Evolutionary conservation across 495 filamentous ascomycete species (phyloP).

Genomic region (Talaromyces borbonicus): DNA sequence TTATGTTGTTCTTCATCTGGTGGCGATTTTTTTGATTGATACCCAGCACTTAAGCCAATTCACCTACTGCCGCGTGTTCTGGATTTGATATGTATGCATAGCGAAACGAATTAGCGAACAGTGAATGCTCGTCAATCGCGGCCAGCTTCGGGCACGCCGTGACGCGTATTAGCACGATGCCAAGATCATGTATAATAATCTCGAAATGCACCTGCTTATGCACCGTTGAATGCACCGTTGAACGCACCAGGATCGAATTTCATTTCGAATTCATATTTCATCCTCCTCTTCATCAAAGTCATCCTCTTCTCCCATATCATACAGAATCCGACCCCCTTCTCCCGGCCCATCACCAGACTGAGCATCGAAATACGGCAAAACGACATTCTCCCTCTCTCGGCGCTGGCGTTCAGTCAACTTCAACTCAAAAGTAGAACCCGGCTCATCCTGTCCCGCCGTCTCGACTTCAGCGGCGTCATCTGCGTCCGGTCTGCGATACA

Average conservation of each 20-base stretch:
- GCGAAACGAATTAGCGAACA: no score
- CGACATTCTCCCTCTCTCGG: conserved; percentile 72
- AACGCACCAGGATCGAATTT: no score
- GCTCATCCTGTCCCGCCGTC: conserved; percentile 36
- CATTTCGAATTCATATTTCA: conserved; percentile 78
- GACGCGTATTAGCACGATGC: no score
- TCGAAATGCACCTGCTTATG: background rate
- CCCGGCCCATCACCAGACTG: conserved; percentile 72
- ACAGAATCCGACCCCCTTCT: conserved; percentile 80
- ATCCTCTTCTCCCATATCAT: conserved; percentile 93
- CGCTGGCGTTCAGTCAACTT: conserved; percentile 85
- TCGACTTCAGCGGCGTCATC: no score
- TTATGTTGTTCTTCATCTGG: conserved; percentile 80
- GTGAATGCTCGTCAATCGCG: no score
- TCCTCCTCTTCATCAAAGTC: conserved; percentile 99
- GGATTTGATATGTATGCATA: conserved; percentile 28
- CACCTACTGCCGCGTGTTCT: no score
- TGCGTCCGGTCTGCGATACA: conserved; percentile 45
- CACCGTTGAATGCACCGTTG: no score
- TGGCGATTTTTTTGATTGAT: conserved; percentile 74
- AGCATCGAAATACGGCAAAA: conserved; percentile 92
- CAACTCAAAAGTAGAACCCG: conserved; percentile 68
- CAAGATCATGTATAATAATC: background rate
- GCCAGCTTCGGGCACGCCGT: no score
- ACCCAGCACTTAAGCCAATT: background rate